Base-by-base conservation (phyloP, 495 filamentous ascomycete genomes). In the Aspergillus haitiensis region DNA sequence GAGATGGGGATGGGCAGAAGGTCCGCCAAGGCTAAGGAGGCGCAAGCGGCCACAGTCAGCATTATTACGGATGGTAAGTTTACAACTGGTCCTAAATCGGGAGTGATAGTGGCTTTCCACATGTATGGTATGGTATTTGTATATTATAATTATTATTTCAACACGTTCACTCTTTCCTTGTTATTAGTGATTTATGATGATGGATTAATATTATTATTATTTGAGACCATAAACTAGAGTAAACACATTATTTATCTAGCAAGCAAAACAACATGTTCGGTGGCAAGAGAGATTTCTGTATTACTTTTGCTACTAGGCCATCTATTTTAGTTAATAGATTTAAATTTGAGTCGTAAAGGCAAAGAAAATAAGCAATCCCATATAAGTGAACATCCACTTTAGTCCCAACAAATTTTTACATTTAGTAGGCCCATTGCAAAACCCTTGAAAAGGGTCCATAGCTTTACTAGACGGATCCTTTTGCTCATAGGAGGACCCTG, bases 21-120 rank as follows among this genome's bases (percentile, higher is more conserved):
- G 62, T 62, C 56, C 64, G 75, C 73, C 75, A 75, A 76, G 73
- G 48, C 69, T 67, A 73, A 63, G 70, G 74, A 73, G 74, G 70
- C 72, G 72, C 71, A 73, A 74, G 72, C 74, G 69, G 60, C 18
- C 45, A 56, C 15, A 36, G 55, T 52, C 59, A 46, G 50, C 32
- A 36, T 62, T 47, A 53, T 59, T 37, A 49, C 44, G 33, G 59
- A 37, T 46, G 55, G 64, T 64, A 67, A 62, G 16, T 62, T 56
- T 62, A 55, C 55, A 42, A 27, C 21, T 3, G 21, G 21, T 27
- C 48, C 40, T 35, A 34, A 54, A 33, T 58, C 59, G 58, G 58
- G 58, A 55, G 31, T 55, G 50, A 45, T 58, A 51, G 37, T 45
- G 47, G 36, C 42, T 40, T 50, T 12, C 36, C 45, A 55, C 21